Evolutionary conservation across 192 early-diverging fungal genomes (phyloP).

Genomic region (Umbelopsis sp.): DNA sequence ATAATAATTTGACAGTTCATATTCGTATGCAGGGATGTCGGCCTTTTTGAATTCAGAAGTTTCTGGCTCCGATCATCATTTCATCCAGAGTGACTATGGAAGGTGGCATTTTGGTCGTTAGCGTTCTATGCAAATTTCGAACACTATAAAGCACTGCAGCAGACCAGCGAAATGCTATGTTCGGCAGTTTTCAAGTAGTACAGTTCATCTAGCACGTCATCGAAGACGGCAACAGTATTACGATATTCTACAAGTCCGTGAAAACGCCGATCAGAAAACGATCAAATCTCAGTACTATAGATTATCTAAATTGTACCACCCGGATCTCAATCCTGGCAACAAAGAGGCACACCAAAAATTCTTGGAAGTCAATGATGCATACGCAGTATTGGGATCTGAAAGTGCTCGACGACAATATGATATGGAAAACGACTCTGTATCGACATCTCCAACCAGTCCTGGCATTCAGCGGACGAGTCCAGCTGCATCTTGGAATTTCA

Average conservation of each 20-base stretch:
- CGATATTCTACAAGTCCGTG: conserved; percentile 43
- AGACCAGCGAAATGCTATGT: neutral
- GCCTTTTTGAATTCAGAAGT: no score
- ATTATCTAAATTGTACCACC: conserved; percentile 81
- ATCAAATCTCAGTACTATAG: conserved; percentile 74
- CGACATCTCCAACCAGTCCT: conserved; percentile 18
- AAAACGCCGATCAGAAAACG: conserved; percentile 49
- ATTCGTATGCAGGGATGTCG: no score
- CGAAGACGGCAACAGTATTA: conserved; percentile 40
- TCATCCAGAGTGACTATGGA: no score
- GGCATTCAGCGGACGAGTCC: conserved; percentile 21
- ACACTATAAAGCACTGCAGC: neutral
- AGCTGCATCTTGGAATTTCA: conserved; percentile 19
- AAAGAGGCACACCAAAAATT: conserved; percentile 71
- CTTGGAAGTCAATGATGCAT: conserved; percentile 84
- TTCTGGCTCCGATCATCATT: no score
- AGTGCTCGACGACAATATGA: conserved; percentile 79
- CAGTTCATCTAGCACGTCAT: neutral
- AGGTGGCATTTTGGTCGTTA: neutral
- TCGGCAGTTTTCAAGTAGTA: neutral
- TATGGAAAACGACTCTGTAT: conserved; percentile 40
- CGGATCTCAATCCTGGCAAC: conserved; percentile 74
- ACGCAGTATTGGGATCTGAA: conserved; percentile 76
- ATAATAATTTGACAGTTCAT: no score
- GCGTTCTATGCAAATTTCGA: neutral